phyloP scores from a whole-genome alignment of 805 yeast genomes.

The Saccharomycopsis sp. region DNA sequence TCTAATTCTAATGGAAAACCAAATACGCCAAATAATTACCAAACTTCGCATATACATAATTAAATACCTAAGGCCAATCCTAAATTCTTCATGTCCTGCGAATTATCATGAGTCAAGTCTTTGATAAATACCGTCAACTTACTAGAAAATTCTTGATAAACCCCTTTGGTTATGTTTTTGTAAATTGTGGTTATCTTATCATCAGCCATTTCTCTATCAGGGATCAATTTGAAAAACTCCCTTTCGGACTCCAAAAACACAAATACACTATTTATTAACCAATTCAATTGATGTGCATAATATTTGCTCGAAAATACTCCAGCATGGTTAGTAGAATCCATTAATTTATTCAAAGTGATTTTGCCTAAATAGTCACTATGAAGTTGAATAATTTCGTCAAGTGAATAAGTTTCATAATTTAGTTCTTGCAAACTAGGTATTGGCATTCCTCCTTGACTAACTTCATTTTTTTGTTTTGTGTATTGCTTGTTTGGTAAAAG shows the following conservation, averaged over 20 bases:
- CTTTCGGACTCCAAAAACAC: conserved; percentile 34
- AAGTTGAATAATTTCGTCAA: conserved; percentile 42
- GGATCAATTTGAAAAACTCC: conserved; percentile 31
- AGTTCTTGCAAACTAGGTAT: background rate
- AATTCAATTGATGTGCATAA: conserved; percentile 37
- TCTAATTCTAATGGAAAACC: no score
- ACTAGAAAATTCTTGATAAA: conserved; percentile 40
- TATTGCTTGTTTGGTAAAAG: conserved; percentile 28
- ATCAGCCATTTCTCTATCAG: background rate
- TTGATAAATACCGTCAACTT: conserved; percentile 36
- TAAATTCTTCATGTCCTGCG: conserved; percentile 41
- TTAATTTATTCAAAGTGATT: conserved; percentile 32
- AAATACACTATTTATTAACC: conserved; percentile 31
- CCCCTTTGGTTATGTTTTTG: conserved; percentile 33
- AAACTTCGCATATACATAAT: no score
- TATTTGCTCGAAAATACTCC: conserved; percentile 34
- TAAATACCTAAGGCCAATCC: conserved; percentile 30
- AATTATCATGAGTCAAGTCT: conserved; percentile 49
- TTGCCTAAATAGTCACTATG: conserved; percentile 31
- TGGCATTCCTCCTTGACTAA: conserved; percentile 7
- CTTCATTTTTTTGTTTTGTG: conserved; percentile 17
- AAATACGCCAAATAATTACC: no score
- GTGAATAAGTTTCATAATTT: conserved; percentile 30
- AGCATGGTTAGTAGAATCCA: conserved; percentile 25
- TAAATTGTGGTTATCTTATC: conserved; percentile 24